Evolutionary conservation across 352 stramenopile species (phyloP).

Genomic region (Phytophthora cryptogea): DNA sequence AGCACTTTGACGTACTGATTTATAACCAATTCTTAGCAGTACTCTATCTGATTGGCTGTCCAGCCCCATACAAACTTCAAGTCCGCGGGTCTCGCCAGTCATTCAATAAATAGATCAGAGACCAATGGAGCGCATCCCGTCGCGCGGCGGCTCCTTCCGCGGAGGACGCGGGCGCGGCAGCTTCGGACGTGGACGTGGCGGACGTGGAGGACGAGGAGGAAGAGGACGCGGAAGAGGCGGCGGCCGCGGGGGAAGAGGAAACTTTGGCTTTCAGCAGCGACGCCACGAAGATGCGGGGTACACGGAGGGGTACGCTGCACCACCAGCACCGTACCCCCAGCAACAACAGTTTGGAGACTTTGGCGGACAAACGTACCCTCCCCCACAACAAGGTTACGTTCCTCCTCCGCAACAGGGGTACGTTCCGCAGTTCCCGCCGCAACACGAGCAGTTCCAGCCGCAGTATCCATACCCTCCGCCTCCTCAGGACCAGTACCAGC

Average conservation of each 20-base stretch:
- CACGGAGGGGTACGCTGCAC: conserved; percentile 11
- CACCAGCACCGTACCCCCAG: conserved; percentile 11
- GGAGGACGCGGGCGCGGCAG: conserved; percentile 35
- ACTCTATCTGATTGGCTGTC: background rate
- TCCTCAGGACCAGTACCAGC: conserved; percentile 18
- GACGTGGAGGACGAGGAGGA: conserved; percentile 33
- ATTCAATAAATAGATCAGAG: conserved; percentile 10
- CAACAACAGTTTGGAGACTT: conserved; percentile 10
- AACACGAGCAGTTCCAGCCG: conserved; percentile 13
- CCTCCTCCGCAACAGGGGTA: conserved; percentile 15
- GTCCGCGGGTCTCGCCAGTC: conserved; percentile 4
- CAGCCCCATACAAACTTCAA: background rate
- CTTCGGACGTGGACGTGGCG: conserved; percentile 30
- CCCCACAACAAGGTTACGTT: conserved; percentile 16
- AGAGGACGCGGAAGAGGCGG: conserved; percentile 36
- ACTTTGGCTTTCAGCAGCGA: conserved; percentile 27
- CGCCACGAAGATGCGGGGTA: conserved; percentile 28
- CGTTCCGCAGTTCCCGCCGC: conserved; percentile 1
- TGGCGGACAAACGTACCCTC: conserved; percentile 14
- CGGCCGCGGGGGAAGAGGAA: conserved; percentile 14
- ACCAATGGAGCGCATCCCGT: conserved; percentile 28
- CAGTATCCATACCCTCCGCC: conserved; percentile 6
- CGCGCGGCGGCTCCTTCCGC: conserved; percentile 28
- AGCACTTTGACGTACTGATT: background rate
- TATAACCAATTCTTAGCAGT: background rate